Conservation (phyloP, 305 asterid species). For the Fraxinus sp. region DNA sequence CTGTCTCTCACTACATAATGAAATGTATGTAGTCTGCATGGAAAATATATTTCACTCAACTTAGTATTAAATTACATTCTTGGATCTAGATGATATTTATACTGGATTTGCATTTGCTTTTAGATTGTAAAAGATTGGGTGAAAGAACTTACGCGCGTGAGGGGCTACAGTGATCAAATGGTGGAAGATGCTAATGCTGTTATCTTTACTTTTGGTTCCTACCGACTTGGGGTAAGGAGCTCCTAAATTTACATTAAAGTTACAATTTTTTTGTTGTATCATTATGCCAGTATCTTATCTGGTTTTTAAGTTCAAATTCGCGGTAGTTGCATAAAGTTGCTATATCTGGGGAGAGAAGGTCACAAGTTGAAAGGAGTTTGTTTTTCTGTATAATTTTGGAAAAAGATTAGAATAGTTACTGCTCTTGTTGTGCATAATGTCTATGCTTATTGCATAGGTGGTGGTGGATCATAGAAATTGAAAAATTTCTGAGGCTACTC, state of each 20-base stretch:
- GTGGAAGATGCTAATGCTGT: conserved; percentile 92
- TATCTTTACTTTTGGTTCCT: conserved; percentile 89
- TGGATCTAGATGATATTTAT: conserved; percentile 7
- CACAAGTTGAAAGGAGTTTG: neutral
- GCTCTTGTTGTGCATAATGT: neutral
- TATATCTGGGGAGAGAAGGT: neutral
- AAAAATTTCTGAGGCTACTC: neutral
- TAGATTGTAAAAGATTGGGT: conserved; percentile 93
- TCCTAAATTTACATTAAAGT: neutral
- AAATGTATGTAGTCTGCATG: neutral
- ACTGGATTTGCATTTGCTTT: neutral
- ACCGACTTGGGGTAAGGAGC: conserved; percentile 78
- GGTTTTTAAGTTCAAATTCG: neutral
- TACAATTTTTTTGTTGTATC: neutral
- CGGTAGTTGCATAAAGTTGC: neutral
- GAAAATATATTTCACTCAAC: neutral
- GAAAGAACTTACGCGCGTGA: conserved; percentile 67
- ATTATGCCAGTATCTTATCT: neutral
- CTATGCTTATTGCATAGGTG: neutral
- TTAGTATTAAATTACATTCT: neutral
- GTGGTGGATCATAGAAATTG: neutral
- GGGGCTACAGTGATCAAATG: conserved; percentile 86
- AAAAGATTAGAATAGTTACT: neutral
- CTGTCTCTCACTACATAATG: neutral
- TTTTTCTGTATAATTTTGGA: neutral